phyloP scores from a whole-genome alignment of 306 rosid species.

The Ormosia semicastrata region DNA sequence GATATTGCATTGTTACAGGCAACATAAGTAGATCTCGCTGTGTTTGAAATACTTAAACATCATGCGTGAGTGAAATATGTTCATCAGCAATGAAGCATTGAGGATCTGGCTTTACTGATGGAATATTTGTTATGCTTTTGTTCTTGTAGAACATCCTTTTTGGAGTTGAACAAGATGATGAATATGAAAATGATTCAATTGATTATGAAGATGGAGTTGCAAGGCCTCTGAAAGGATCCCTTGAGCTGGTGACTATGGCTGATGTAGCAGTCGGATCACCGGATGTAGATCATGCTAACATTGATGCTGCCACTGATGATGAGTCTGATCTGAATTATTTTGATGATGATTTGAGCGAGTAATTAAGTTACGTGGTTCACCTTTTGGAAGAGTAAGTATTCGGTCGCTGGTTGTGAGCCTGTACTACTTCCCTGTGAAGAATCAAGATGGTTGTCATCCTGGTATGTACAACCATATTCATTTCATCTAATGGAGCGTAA shows the following conservation, averaged over 20 bases:
- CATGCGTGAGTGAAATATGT: slow-evolving; percentile 6
- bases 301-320: slow-evolving; percentile 57
- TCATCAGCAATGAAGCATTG: not conserved
- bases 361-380: slow-evolving; percentile 24
- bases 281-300: slow-evolving; percentile 45
- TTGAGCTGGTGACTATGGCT: slow-evolving; percentile 48
- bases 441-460: not conserved
- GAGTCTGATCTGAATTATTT: slow-evolving; percentile 77
- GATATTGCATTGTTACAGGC: not conserved
- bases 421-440: slow-evolving; percentile 18
- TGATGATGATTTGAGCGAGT: slow-evolving; percentile 69
- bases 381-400: slow-evolving; percentile 11
- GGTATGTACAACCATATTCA: not conserved
- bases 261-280: slow-evolving; percentile 47
- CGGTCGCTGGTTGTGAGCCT: not conserved
- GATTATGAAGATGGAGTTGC: slow-evolving; percentile 62
- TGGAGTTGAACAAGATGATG: slow-evolving; percentile 62
- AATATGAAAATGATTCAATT: slow-evolving; percentile 61
- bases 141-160: slow-evolving; percentile 53
- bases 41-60: slow-evolving; percentile 10
- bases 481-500: not conserved
- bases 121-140: slow-evolving; percentile 15
- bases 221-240: slow-evolving; percentile 53
- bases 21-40: not conserved
- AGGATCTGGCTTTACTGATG: slow-evolving; percentile 9